phyloP scores from a whole-genome alignment of 2,329 filamentous ascomycete genomes.

The Pyrenophora seminiperda region DNA sequence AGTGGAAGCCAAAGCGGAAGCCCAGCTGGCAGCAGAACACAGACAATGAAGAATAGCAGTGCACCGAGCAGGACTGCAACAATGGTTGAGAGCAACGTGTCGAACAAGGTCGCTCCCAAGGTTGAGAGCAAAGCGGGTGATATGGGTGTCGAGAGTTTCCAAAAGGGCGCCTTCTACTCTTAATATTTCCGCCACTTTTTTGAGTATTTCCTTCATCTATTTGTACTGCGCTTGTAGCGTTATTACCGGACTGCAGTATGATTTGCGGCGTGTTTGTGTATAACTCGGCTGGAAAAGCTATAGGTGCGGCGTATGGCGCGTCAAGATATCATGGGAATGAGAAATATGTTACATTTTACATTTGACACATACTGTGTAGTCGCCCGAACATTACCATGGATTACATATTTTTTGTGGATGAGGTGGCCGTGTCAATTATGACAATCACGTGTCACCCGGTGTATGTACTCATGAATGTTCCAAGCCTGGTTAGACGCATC shows the following conservation, averaged over 20 bases:
- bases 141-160: conserved; percentile 71
- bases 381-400: too few relatives aligned
- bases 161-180: conserved; percentile 71
- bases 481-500: too few relatives aligned
- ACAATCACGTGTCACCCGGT: too few relatives aligned
- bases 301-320: conserved; percentile 18
- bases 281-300: conserved; percentile 32
- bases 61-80: conserved; percentile 49
- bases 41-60: conserved; percentile 59
- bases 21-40: conserved; percentile 55
- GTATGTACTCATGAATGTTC: too few relatives aligned
- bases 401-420: too few relatives aligned
- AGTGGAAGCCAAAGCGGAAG: conserved; percentile 49
- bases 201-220: conserved; percentile 13
- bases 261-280: conserved; percentile 14
- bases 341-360: not conserved
- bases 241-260: not conserved
- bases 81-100: conserved; percentile 52
- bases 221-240: conserved; percentile 14
- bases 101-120: conserved; percentile 51
- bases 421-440: too few relatives aligned
- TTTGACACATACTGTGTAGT: not conserved
- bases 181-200: conserved; percentile 42
- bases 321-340: conserved; percentile 17
- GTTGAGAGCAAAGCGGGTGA: conserved; percentile 66